Evolutionary conservation across 2,329 filamentous ascomycete species (phyloP).

Genomic region (Cordyceps pruinosa): DNA sequence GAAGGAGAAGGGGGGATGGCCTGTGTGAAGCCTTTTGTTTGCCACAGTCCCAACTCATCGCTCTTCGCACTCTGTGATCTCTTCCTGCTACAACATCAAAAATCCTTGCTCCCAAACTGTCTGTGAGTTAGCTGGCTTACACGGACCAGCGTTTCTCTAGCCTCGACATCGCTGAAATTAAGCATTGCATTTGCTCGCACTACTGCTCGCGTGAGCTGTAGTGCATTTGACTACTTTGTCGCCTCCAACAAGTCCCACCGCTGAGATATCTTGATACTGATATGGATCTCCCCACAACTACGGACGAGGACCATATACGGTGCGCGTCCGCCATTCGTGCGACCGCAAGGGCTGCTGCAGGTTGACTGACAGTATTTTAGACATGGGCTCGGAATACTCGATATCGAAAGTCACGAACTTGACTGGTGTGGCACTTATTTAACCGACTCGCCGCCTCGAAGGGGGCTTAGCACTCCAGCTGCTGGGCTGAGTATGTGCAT

Average conservation of each 20-base stretch:
- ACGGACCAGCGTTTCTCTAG: neutral
- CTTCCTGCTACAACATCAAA: neutral
- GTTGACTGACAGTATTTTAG: neutral
- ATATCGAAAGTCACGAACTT: neutral
- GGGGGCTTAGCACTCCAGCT: neutral
- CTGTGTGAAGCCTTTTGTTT: slow-evolving; percentile 8
- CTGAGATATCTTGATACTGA: neutral
- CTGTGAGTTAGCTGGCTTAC: neutral
- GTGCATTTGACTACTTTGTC: neutral
- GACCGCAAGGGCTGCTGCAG: neutral
- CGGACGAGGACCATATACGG: slow-evolving; percentile 8
- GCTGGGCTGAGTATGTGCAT: neutral
- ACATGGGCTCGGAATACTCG: slow-evolving; percentile 6
- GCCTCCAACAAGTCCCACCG: neutral
- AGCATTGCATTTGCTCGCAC: neutral
- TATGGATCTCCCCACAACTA: slow-evolving; percentile 3
- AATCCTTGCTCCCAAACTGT: neutral
- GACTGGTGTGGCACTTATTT: neutral
- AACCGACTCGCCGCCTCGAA: neutral
- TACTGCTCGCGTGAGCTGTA: neutral
- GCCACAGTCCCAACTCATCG: neutral
- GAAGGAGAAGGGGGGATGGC: neutral
- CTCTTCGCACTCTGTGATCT: neutral
- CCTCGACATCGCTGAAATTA: neutral
- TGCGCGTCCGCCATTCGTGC: neutral